Evolutionary conservation across 345 rosid species (phyloP), one percentile per base, ranked within the genome.

Genomic region (Noccaea caerulescens): DNA sequence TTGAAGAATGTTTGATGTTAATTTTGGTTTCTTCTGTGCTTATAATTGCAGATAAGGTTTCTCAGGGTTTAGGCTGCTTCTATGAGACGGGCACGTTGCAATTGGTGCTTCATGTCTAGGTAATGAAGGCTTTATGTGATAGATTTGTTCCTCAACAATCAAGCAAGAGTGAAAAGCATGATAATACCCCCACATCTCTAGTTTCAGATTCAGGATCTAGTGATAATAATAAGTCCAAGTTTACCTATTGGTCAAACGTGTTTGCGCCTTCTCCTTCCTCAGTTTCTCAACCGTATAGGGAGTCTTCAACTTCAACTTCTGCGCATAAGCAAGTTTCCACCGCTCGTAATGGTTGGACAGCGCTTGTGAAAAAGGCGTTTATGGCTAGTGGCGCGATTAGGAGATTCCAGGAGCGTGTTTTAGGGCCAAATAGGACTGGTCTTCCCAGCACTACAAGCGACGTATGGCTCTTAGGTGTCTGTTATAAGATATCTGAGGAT

Each of bases 401-500:
- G 86, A 83, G 95, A 77, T 69, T 91, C 69, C 99, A 91, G 3
- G 99, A 94, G 37, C 84, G 90, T 50, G 89, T 91, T 55, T 76
- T 94, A 42, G 97, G 99, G 10, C 82, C 86, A 0, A 73, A 78
- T 68, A 88, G 82, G 70, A 85, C 80, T 73, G 96, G 96, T 43
- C 70, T 91, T 59, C 74, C 88, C 8, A 86, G 72, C 76, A 70
- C 80, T 39, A 82, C 87, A 23, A 83, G 86, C 47, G 97, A 89
- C 39, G 80, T 94, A 42, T 91, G 99, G 97, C 89, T 94, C 71
- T 80, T 94, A 36, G 99, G 97, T 32, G 73, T 80, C 8, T 82
- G 86, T 73, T 85, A 94, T 80, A 83, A 81, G 77, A 77, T 94
- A 73, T 84, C 91, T 14, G 75, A 59, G 47, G 85, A 80, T 33